phyloP scores from a whole-genome alignment of 352 stramenopile genomes.

The Globisporangium nunn region DNA sequence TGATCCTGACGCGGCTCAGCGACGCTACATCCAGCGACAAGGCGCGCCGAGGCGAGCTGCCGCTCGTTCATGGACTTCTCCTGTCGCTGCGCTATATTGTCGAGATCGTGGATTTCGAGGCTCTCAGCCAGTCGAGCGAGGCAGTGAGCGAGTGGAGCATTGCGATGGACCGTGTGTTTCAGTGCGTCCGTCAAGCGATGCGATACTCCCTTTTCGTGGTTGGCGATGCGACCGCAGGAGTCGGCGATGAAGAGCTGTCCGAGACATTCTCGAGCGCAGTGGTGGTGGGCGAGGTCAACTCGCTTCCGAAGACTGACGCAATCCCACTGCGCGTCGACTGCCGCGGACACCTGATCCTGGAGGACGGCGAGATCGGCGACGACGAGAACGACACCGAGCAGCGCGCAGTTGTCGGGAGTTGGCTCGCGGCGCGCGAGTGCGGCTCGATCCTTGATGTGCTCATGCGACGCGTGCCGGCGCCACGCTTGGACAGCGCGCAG shows the following conservation, averaged over 20 bases:
- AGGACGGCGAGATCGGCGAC: constrained; percentile 30
- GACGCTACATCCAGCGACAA: constrained; percentile 25
- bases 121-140: constrained; percentile 11
- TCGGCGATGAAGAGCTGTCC: constrained; percentile 54
- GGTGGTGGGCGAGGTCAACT: constrained; percentile 62
- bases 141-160: constrained; percentile 27
- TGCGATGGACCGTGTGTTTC: constrained; percentile 42
- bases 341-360: constrained; percentile 68
- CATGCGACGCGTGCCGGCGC: constrained; percentile 54
- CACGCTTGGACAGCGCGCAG: constrained; percentile 10
- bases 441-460: constrained; percentile 72
- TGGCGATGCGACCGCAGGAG: constrained; percentile 61
- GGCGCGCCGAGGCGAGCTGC: constrained; percentile 37
- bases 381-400: constrained; percentile 53
- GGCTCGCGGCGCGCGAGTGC: constrained; percentile 79
- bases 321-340: constrained; percentile 73
- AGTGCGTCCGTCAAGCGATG: constrained; percentile 53
- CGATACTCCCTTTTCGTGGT: constrained; percentile 58
- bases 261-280: constrained; percentile 49
- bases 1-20: constrained; percentile 37
- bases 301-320: constrained; percentile 33
- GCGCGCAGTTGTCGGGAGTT: constrained; percentile 79
- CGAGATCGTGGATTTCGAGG: constrained; percentile 45
- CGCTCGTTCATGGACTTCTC: constrained; percentile 69
- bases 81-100: constrained; percentile 73